phyloP scores from a whole-genome alignment of 2,329 filamentous ascomycete species.

The Davidsoniella eucalypti region DNA sequence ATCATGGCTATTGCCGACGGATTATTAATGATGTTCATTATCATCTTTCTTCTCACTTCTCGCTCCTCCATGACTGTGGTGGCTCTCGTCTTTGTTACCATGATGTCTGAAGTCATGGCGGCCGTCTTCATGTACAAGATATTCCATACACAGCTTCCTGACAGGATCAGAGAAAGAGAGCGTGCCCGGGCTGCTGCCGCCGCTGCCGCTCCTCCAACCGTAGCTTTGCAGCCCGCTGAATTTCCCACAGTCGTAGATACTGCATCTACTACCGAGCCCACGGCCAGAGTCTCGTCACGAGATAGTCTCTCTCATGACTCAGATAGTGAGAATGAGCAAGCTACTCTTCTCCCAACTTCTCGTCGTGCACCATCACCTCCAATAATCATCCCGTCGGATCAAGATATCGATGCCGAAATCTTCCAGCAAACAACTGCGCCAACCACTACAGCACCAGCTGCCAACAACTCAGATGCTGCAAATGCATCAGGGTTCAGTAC shows the following conservation, averaged over 20 bases:
- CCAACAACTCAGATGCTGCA: slow-evolving; percentile 19
- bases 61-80: slow-evolving; percentile 35
- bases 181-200: slow-evolving; percentile 14
- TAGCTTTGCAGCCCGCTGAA: neutral
- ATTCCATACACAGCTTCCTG: slow-evolving; percentile 38
- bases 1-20: slow-evolving; percentile 34
- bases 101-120: slow-evolving; percentile 40
- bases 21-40: slow-evolving; percentile 25
- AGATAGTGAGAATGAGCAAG: slow-evolving; percentile 3
- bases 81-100: slow-evolving; percentile 31
- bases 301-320: slow-evolving; percentile 8
- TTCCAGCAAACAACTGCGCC: slow-evolving; percentile 19
- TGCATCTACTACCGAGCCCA: slow-evolving; percentile 13
- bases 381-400: slow-evolving; percentile 46
- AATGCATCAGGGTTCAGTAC: slow-evolving; percentile 19
- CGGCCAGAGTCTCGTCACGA: slow-evolving; percentile 11
- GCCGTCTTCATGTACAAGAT: slow-evolving; percentile 43
- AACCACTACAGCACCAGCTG: neutral
- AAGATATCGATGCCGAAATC: slow-evolving; percentile 46
- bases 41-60: slow-evolving; percentile 12
- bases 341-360: slow-evolving; percentile 4
- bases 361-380: slow-evolving; percentile 19
- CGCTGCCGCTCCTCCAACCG: neutral
- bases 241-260: slow-evolving; percentile 20
- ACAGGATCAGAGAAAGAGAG: slow-evolving; percentile 35